Evolutionary conservation across 495 filamentous ascomycete species (phyloP), one percentile per base, ranked within the genome.

Genomic region (Penicillium waksmanii): DNA sequence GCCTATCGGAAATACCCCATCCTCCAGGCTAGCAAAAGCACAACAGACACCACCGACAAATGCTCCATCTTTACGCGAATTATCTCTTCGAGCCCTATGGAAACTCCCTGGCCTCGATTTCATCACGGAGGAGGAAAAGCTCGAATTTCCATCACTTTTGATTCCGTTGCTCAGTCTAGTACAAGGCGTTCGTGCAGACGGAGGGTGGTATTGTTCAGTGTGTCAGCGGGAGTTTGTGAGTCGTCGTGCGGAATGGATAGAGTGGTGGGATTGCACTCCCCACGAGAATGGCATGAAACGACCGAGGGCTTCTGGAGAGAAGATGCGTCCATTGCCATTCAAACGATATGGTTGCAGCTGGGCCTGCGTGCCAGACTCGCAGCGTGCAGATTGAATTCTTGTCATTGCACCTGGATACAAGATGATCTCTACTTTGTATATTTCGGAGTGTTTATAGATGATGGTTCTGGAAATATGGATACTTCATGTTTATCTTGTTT

Each of bases 221-320:
- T 92, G 89, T 56, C 65, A 77, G 38, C 72, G 76, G 21, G 70
- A 71, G n/a, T 88, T 83, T 47, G 77, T 88, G 21, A 71, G 88
- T 34, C 78, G 84, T 38, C 70, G 86, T 11, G 77, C 87, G 0
- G 80, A 89, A 62, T 93, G 89, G 89, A 79, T 90, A 50, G 89
- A 93, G 67, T 91, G 87, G 83, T 90, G 87, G 85, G 80, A 84
- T 60, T 76, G 67, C 56, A 73, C 64, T 9, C 75, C 74, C 1
- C 73, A 74, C 54, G 77, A 80, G 62, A 80, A 75, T 53, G 77
- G 77, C 13, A 63, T 79, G 57, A 79, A 79, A 60, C 63, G 70
- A 42, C 70, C 75, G 1, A 69, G 77, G 9, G 44, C 50, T 27
- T 66, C 72, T n/a, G 72, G 72, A 0, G 73, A 75, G 53, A 67